A percentile compares a stretch with the other conserved stretches of the same genome.
Conservation (phyloP, 495 filamentous ascomycete genomes). For the Xylaria scruposa region DNA sequence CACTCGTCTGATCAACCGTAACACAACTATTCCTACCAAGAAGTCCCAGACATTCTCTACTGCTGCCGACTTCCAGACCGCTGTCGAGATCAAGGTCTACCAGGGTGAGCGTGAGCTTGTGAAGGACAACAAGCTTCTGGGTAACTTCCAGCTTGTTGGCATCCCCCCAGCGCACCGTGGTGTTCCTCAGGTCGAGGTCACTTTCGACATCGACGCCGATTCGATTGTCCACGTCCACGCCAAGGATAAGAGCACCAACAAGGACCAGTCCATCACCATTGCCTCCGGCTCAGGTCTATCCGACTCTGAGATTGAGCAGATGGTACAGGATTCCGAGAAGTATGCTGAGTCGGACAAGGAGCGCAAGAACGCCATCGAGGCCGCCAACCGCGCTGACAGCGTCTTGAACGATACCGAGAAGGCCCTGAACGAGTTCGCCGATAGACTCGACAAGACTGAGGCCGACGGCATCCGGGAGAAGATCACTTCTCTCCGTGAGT, state of each 20-base stretch:
- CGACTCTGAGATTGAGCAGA: slow-evolving; percentile 89
- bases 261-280: slow-evolving; percentile 99
- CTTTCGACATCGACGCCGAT: slow-evolving; percentile 99
- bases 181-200: slow-evolving; percentile 97
- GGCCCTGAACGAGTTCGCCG: slow-evolving; percentile 93
- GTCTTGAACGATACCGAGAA: slow-evolving; percentile 98
- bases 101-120: slow-evolving; percentile 99
- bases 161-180: slow-evolving; percentile 97
- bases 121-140: slow-evolving; percentile 97
- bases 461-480: slow-evolving; percentile 91
- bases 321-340: slow-evolving; percentile 98
- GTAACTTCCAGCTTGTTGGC: slow-evolving; percentile 99
- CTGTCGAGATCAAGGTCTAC: slow-evolving; percentile 99
- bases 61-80: slow-evolving; percentile 98
- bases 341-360: slow-evolving; percentile 95
- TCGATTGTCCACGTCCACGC: slow-evolving; percentile 98
- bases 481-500: slow-evolving; percentile 86
- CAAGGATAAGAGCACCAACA: slow-evolving; percentile 99
- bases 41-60: slow-evolving; percentile 99
- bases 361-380: slow-evolving; percentile 92
- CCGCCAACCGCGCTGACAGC: slow-evolving; percentile 95
- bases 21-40: slow-evolving; percentile 99
- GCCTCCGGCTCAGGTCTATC: slow-evolving; percentile 98
- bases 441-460: slow-evolving; percentile 96
- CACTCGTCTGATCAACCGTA: slow-evolving; percentile 98